Percentiles rank a stretch among this genome's conserved stretches.
phyloP scores from a whole-genome alignment of 257 asterid species.

The Ballota nigra region DNA sequence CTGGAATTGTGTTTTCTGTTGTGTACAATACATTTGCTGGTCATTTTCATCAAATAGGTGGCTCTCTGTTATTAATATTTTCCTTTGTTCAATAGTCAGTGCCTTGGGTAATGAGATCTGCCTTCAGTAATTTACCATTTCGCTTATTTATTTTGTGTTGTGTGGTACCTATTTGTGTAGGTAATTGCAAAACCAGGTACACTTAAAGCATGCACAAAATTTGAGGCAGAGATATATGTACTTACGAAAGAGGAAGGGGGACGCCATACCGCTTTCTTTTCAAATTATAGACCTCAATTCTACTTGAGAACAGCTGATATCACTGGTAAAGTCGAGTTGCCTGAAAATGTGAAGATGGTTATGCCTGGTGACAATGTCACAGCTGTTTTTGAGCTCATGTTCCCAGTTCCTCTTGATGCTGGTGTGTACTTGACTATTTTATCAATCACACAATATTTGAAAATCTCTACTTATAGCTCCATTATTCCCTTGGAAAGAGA shows the following conservation, averaged over 20 bases:
- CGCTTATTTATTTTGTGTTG: background rate
- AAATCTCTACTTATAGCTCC: background rate
- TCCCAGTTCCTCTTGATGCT: slow-evolving; percentile 87
- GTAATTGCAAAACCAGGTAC: slow-evolving; percentile 91
- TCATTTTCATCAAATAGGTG: background rate
- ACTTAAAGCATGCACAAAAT: slow-evolving; percentile 81
- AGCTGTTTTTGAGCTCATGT: slow-evolving; percentile 83
- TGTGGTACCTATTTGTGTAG: slow-evolving; percentile 32
- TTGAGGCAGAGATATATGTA: slow-evolving; percentile 96
- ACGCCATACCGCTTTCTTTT: slow-evolving; percentile 96
- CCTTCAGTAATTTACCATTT: background rate
- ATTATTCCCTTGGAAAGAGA: too few relatives aligned
- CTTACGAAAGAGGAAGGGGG: slow-evolving; percentile 99
- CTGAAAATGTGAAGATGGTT: slow-evolving; percentile 98
- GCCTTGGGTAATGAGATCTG: background rate
- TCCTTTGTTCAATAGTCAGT: background rate
- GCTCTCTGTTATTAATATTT: slow-evolving; percentile 2
- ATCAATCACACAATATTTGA: background rate
- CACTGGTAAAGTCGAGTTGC: slow-evolving; percentile 95
- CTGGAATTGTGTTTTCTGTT: slow-evolving; percentile 8
- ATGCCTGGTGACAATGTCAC: slow-evolving; percentile 99
- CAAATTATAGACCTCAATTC: slow-evolving; percentile 94
- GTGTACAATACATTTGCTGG: background rate
- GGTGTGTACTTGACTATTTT: slow-evolving; percentile 35
- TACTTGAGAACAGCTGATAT: slow-evolving; percentile 99